These are phyloP conservation scores for Fraxinus velutina DNA, from an alignment of 305 asterid genomes.

Conservation along the genomic window DNA sequence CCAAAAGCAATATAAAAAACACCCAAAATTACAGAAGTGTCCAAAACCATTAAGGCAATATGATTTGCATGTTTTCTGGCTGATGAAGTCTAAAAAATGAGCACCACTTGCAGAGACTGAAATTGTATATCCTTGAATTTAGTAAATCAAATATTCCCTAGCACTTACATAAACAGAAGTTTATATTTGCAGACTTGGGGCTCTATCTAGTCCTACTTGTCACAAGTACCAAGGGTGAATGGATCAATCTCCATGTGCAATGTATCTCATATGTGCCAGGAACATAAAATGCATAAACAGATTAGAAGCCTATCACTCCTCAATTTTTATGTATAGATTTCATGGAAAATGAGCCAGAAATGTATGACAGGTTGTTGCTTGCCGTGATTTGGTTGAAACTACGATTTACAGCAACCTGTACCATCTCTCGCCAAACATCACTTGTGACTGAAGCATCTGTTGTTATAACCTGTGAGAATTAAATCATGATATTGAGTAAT, in stretches of 20 bases:
- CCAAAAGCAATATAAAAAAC: neutral
- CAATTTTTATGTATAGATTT: conserved; percentile 1
- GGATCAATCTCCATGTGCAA: neutral
- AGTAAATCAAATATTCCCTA: neutral
- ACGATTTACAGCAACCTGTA: conserved; percentile 75
- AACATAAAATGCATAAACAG: conserved; percentile 2
- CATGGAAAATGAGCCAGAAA: conserved; percentile 1
- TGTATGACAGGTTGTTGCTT: conserved; percentile 29
- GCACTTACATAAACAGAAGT: neutral
- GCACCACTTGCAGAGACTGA: neutral
- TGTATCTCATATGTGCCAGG: conserved; percentile 1
- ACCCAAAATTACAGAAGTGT: neutral
- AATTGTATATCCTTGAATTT: neutral
- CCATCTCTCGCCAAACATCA: conserved; percentile 93
- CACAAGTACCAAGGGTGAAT: neutral
- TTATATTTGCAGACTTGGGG: neutral
- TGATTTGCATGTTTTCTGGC: neutral
- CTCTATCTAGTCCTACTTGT: neutral
- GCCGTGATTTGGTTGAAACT: conserved; percentile 96
- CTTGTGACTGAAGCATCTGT: conserved; percentile 83
- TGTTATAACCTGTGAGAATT: conserved; percentile 66
- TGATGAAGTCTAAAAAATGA: neutral
- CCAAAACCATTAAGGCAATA: neutral
- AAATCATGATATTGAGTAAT: conserved; percentile 22
- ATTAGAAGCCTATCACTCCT: neutral